Evolutionary conservation across 441 rosid genomes (phyloP), one percentile per base, ranked within the genome.

Genomic region (Sinapis alba): DNA sequence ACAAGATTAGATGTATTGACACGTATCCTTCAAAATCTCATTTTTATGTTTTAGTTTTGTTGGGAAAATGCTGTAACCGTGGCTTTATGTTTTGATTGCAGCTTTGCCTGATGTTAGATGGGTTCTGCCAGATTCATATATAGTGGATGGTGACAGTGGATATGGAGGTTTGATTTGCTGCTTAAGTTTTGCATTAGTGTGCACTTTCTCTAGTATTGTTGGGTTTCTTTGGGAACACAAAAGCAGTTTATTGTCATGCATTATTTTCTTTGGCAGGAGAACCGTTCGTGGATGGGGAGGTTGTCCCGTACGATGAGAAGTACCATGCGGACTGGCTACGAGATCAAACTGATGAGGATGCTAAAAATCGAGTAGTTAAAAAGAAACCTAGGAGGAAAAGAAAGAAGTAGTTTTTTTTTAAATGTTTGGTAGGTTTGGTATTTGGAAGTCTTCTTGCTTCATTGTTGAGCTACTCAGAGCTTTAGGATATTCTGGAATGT

Each of bases 111-210:
- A 82, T 66, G 84, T 82, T 69, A 82, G 32, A 78, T 84, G 81
- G 82, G 79, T 80, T 75, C 16, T 82, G n/a, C 85, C 85, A 41
- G 81, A 82, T 82, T 82, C 83, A 23, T 82, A 43, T 53, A 72
- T 36, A 2, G 74, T 45, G 4, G 69, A 69, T 20, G 74, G 77
- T 61, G 80, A 79, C 27, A 65, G 71, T 69, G 51, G 73, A 68
- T 82, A 84, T 62, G 85, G 87, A 80, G 85, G 83, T 84, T 74
- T 43, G 47, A n/a, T 60, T 69, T 57, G 20, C 51, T 32, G 18
- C 68, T 16, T 16, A 5, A 47, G 34, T 58, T 34, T 24, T 27
- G 7, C 16, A 23, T 56, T 1, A 57, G 24, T 16, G 2, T 50
- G 21, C 19, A 7, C 57, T 18, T 18, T 7, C 3, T 45, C 19